Percentiles rank a stretch among this genome's conserved stretches.
Evolutionary conservation across 495 filamentous ascomycete species (phyloP).

Genomic region (Penicillium goetzii): DNA sequence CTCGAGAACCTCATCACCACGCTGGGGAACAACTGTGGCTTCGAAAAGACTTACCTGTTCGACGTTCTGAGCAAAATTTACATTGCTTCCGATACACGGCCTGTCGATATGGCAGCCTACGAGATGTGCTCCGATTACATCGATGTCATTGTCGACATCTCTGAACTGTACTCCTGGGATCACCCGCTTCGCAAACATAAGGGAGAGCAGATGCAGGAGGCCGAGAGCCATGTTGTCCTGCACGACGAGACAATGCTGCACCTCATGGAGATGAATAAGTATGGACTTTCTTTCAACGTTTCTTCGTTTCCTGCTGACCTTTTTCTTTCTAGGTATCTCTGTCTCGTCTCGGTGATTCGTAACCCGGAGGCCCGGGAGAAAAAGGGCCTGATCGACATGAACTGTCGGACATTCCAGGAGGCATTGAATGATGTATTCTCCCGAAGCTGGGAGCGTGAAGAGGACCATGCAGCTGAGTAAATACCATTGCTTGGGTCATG

Average conservation of each 20-base stretch:
- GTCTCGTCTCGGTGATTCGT: conserved; percentile 75
- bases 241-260: conserved; percentile 85
- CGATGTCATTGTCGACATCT: conserved; percentile 94
- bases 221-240: conserved; percentile 77
- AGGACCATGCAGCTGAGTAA: conserved; percentile 15
- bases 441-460: conserved; percentile 49
- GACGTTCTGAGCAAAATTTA: conserved; percentile 98
- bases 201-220: conserved; percentile 68
- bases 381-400: conserved; percentile 63
- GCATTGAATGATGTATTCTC: conserved; percentile 61
- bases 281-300: conserved; percentile 26
- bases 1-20: conserved; percentile 91
- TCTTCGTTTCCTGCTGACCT: conserved; percentile 12
- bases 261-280: conserved; percentile 89
- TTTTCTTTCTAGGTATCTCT: conserved; percentile 54
- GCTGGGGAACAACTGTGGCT: conserved; percentile 82
- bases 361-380: conserved; percentile 61
- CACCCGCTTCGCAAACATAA: conserved; percentile 62
- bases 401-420: conserved; percentile 62
- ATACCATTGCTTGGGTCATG: not conserved
- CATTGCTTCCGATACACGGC: conserved; percentile 91
- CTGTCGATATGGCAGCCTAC: conserved; percentile 90
- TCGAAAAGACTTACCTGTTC: conserved; percentile 97
- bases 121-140: conserved; percentile 98
- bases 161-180: conserved; percentile 86